phyloP scores from a whole-genome alignment of 1,139 yeast genomes.

The Lodderomyces elongisporus region DNA sequence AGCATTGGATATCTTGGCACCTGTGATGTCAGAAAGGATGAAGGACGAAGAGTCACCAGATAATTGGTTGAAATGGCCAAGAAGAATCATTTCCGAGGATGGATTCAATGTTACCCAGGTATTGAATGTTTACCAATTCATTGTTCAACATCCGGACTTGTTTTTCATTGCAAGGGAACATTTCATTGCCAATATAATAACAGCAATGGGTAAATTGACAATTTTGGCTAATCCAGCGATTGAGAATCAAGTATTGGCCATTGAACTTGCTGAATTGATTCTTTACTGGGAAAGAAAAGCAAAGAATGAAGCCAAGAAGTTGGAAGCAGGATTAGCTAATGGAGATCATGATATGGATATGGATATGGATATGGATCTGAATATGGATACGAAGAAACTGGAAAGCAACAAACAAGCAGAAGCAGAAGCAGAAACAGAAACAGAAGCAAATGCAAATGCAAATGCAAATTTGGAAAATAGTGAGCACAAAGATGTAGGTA shows the following conservation, averaged over 20 bases:
- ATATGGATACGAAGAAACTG: constrained; percentile 9
- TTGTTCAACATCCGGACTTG: constrained; percentile 79
- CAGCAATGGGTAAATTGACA: constrained; percentile 93
- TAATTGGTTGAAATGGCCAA: constrained; percentile 94
- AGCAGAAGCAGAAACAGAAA: constrained; percentile 7
- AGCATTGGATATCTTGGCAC: constrained; percentile 85
- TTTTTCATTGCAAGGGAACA: constrained; percentile 86
- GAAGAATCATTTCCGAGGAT: constrained; percentile 87
- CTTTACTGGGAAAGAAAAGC: constrained; percentile 76
- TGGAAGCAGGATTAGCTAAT: constrained; percentile 11
- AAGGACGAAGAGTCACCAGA: constrained; percentile 51
- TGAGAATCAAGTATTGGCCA: constrained; percentile 81
- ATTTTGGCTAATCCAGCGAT: constrained; percentile 73
- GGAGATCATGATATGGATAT: constrained; percentile 13
- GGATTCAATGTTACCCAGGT: constrained; percentile 80
- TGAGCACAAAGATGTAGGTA: background rate
- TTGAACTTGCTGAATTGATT: constrained; percentile 82
- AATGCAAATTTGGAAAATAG: background rate
- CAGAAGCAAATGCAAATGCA: constrained; percentile 6
- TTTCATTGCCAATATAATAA: constrained; percentile 79
- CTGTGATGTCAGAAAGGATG: constrained; percentile 75
- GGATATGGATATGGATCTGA: constrained; percentile 12
- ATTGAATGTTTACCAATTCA: constrained; percentile 82
- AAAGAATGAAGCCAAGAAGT: constrained; percentile 16
- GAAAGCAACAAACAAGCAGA: background rate